Evolutionary conservation across 768 basidiomycete genomes (phyloP), one percentile per base, ranked within the genome.

Genomic region (Leccinum imitatum): DNA sequence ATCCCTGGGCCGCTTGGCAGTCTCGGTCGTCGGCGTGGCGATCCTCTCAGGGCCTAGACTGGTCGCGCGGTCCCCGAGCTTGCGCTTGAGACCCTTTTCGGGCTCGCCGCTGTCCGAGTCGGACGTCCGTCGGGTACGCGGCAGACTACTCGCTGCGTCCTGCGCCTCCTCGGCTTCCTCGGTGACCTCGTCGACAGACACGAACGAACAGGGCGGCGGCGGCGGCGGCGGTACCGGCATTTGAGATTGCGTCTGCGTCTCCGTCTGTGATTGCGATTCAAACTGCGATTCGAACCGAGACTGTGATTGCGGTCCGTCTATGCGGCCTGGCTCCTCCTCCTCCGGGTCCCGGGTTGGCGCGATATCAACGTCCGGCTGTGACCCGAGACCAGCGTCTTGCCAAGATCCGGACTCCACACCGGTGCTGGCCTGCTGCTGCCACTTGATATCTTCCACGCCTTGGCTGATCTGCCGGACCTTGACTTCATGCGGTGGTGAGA

Each of bases 381-480:
- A 39, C 37, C 54, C 39, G 14, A 53, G 53, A 30, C 54, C 62
- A 2, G 54, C 23, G 30, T 68, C 60, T 23, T 65, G 62, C 25
- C 65, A 65, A 1, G 55, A 46, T 47, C 46, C 46, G 46, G 46
- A 2, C 46, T 21, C 46, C 21, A 13, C 15, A 3, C 23, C 2
- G 48, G 14, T 62, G 61, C n/a, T 62, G 15, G 31, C 37, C 73
- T 52, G 50, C 59, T 82, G 85, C 70, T 81, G 79, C 89, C 88
- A 89, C 68, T 78, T 85, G 63, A 90, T 82, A 69, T 91, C 90
- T 71, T 90, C 89, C 33, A 91, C 89, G 27, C 87, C 87, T 67
- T 86, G 86, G 62, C 87, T 90, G 65, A 90, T 89, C 76, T 90
- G 89, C 54, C 87, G 82, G 59, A 89, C 84, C 77, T 89, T 91